phyloP scores from a whole-genome alignment of 1,139 yeast species.

The Arxiozyma telluris region DNA sequence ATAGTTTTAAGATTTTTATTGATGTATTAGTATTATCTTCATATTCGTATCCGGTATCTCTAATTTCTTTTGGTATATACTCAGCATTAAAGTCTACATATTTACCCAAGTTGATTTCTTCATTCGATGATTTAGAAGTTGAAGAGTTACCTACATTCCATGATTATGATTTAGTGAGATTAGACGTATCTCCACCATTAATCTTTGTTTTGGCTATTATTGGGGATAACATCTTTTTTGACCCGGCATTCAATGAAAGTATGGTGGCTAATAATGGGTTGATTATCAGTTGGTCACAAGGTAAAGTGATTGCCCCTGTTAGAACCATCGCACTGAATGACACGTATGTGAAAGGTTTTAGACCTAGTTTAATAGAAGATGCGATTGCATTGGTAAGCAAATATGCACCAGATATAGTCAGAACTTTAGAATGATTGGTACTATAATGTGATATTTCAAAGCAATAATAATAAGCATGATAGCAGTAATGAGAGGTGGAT shows the following conservation, averaged over 20 bases:
- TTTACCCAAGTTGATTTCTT: constrained; percentile 65
- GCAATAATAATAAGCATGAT: too few species aligned
- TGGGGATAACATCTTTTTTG: constrained; percentile 57
- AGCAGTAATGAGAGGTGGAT: too few species aligned
- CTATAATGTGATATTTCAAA: not conserved
- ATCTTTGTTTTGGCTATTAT: constrained; percentile 67
- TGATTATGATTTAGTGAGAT: constrained; percentile 66
- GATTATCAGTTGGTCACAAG: constrained; percentile 59
- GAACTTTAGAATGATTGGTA: constrained; percentile 15
- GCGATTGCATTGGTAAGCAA: constrained; percentile 22
- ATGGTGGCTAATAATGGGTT: constrained; percentile 79
- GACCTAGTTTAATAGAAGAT: constrained; percentile 17
- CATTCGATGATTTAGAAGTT: constrained; percentile 42
- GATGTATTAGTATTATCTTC: constrained; percentile 72
- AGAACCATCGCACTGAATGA: constrained; percentile 44
- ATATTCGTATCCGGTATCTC: constrained; percentile 63
- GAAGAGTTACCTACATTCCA: constrained; percentile 89
- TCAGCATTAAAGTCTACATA: constrained; percentile 72
- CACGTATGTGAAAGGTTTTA: constrained; percentile 23
- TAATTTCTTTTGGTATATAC: constrained; percentile 69
- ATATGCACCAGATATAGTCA: constrained; percentile 24
- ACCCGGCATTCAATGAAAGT: constrained; percentile 80
- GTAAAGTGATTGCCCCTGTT: constrained; percentile 56
- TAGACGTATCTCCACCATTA: constrained; percentile 59
- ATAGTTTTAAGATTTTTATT: constrained; percentile 64